These are phyloP conservation scores for Citrullus mucosospermus DNA, from an alignment of 306 rosid genomes.

Conservation along the genomic window DNA sequence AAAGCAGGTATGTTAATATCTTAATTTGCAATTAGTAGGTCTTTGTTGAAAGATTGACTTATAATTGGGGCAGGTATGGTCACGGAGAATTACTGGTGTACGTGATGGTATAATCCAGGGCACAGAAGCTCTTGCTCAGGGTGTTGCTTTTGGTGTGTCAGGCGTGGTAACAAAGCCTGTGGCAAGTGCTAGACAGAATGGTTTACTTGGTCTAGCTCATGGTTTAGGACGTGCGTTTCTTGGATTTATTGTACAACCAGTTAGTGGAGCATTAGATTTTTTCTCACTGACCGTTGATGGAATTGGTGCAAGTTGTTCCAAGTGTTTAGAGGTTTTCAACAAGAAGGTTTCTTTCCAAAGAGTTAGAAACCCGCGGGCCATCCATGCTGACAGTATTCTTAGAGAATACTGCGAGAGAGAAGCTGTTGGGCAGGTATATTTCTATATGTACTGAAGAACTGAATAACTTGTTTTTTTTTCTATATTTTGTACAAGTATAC, in stretches of 20 bases:
- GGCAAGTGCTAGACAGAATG: conserved; percentile 86
- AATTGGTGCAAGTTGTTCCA: conserved; percentile 93
- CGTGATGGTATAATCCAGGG: conserved; percentile 95
- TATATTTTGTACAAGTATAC: too few relatives aligned
- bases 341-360: conserved; percentile 51
- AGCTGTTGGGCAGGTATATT: conserved; percentile 78
- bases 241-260: conserved; percentile 89
- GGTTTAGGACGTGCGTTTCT: conserved; percentile 90
- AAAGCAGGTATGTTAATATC: conserved; percentile 49
- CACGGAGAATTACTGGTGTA: conserved; percentile 93
- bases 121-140: conserved; percentile 94
- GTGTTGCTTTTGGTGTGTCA: conserved; percentile 91
- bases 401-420: conserved; percentile 80
- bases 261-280: conserved; percentile 95
- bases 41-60: conserved; percentile 12
- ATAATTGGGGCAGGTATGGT: conserved; percentile 48
- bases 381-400: conserved; percentile 58
- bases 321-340: conserved; percentile 78
- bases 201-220: conserved; percentile 80
- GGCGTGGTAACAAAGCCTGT: conserved; percentile 92
- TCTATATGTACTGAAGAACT: conserved; percentile 2
- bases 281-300: conserved; percentile 95
- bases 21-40: neutral
- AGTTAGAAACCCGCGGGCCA: conserved; percentile 79
- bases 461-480: too few relatives aligned